Evolutionary conservation across 768 basidiomycete species (phyloP), one percentile per base, ranked within the genome.

Genomic region (Lepiota venenata): DNA sequence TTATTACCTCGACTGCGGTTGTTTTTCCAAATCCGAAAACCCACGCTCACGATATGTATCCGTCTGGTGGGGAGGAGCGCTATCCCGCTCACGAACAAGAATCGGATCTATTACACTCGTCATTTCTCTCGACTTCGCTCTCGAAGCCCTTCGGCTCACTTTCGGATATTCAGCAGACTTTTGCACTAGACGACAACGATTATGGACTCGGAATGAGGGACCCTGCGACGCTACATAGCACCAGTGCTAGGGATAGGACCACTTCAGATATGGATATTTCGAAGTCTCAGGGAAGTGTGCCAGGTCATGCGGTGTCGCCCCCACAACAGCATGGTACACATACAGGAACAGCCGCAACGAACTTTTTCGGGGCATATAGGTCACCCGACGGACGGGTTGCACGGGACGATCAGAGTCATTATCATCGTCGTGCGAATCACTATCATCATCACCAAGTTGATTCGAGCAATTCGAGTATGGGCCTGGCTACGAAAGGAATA

Each of bases 91-190:
- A 38, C 22, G 38, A 11, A 29, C 37, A 16, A 16, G 49, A 39
- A 35, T 36, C 50, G 29, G 41, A 51, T 42, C 38, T 21, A 12
- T 32, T 51, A 10, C 50, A 43, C 11, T 14, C 9, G 10, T 14
- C 9, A 4, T 44, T 32, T 21, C 41, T 52, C 8, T 44, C 42
- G 20, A 32, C 35, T 10, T 53, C 48, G 10, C 14, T n/a, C 21
- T 39, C 43, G 11, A 47, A 40, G 37, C 37, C 37, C 7, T 47
- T 54, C 21, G 45, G 52, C n/a, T 54, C 52, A 5, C n/a, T 47
- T 18, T 40, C 52, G 18, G 52, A 54, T 40, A 40, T 54, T 40
- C 36, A 44, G 6, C 36, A 44, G 7, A 22, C 15, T 4, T 36
- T 50, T 39, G 38, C 22, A 11, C 36, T 52, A n/a, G 51, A 41